phyloP scores from a whole-genome alignment of 164 flowering plant genomes.

The Vitis labrusca region DNA sequence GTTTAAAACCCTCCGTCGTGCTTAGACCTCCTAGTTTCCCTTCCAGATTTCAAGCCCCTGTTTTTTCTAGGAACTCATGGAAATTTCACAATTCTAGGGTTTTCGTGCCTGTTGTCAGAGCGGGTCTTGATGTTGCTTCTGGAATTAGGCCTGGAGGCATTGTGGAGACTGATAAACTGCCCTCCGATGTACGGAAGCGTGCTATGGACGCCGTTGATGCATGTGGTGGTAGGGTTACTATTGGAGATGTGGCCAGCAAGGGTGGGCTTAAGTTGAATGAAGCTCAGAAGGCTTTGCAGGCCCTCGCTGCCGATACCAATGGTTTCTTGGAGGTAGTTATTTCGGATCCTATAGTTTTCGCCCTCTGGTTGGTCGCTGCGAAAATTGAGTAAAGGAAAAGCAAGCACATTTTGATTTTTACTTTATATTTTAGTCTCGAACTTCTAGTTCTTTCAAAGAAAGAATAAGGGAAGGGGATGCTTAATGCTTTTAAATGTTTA shows the following conservation, averaged over 20 bases:
- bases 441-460: no score
- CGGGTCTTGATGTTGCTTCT: slow-evolving; percentile 33
- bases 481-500: no score
- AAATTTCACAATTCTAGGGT: slow-evolving; percentile 17
- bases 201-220: slow-evolving; percentile 88
- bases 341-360: background rate
- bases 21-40: slow-evolving; percentile 14
- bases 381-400: no score
- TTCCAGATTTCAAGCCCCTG: slow-evolving; percentile 12
- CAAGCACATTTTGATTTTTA: no score
- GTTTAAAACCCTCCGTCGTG: slow-evolving; percentile 10
- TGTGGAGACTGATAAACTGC: slow-evolving; percentile 75
- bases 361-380: background rate
- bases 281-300: slow-evolving; percentile 88
- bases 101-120: slow-evolving; percentile 30
- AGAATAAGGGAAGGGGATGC: no score
- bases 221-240: slow-evolving; percentile 78
- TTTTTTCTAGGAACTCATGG: slow-evolving; percentile 16
- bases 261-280: slow-evolving; percentile 76
- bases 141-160: slow-evolving; percentile 54
- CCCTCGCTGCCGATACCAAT: slow-evolving; percentile 87
- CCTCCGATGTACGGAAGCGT: slow-evolving; percentile 69
- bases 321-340: slow-evolving; percentile 83
- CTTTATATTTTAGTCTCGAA: no score
- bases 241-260: slow-evolving; percentile 83